Conservation (phyloP, 306 rosid species). For the Prunus mume region DNA sequence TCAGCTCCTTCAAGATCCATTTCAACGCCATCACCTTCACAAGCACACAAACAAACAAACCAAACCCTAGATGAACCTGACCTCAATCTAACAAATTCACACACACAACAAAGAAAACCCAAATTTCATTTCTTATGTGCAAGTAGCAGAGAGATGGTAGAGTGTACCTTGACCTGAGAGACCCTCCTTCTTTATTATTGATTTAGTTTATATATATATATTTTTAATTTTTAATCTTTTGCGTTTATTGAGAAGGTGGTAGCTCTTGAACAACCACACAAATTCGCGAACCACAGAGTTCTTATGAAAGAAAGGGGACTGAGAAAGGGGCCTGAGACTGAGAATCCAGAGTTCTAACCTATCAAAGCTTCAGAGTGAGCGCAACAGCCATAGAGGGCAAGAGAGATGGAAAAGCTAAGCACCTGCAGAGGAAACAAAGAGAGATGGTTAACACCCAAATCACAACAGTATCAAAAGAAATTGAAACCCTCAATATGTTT, state of each 20-base stretch:
- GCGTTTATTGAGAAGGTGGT: neutral
- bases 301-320: no score
- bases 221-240: neutral
- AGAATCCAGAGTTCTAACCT: no score
- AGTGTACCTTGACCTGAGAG: conserved; percentile 3
- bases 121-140: neutral
- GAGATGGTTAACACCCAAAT: no score
- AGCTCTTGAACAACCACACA: neutral
- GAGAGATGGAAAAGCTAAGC: no score
- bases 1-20: conserved; percentile 64
- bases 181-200: conserved; percentile 1
- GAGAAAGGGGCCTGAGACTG: no score
- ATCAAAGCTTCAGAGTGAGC: no score
- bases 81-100: neutral
- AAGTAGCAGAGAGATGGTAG: neutral
- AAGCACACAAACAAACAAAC: neutral
- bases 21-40: conserved; percentile 54
- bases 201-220: neutral
- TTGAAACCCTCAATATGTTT: no score
- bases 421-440: no score
- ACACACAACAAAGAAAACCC: neutral
- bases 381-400: no score
- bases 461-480: no score
- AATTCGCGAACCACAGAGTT: no score
- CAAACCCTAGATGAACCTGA: no score